Conservation (phyloP, 2,329 filamentous ascomycete species). For the Aspergillus latus region DNA sequence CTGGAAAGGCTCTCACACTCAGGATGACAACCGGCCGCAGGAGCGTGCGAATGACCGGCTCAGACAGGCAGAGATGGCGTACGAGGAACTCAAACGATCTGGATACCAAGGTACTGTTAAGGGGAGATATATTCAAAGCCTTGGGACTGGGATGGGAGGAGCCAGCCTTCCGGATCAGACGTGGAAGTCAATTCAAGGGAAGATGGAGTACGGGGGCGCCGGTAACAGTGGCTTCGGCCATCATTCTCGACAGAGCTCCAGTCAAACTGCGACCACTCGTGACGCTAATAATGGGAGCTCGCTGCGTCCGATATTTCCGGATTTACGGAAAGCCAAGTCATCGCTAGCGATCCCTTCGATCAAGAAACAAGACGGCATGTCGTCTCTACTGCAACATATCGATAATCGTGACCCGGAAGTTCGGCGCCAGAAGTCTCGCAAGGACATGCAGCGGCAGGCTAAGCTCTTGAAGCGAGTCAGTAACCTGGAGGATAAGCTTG, state of each 20-base stretch:
- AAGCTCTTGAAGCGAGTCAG: slow-evolving; percentile 61
- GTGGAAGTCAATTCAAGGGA: slow-evolving; percentile 35
- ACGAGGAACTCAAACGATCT: slow-evolving; percentile 55
- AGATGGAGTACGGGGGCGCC: slow-evolving; percentile 25
- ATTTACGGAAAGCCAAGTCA: slow-evolving; percentile 37
- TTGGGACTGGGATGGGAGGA: slow-evolving; percentile 15
- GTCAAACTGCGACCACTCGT: slow-evolving; percentile 17
- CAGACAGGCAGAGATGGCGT: slow-evolving; percentile 51
- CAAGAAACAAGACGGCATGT: slow-evolving; percentile 30
- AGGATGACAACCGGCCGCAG: slow-evolving; percentile 32
- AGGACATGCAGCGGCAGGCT: slow-evolving; percentile 57
- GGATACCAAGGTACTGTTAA: slow-evolving; percentile 49
- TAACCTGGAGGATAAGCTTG: slow-evolving; percentile 59
- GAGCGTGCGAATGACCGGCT: slow-evolving; percentile 43
- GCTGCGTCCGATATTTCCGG: slow-evolving; percentile 37
- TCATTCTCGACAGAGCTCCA: slow-evolving; percentile 20
- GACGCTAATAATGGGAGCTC: slow-evolving; percentile 21
- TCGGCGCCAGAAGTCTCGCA: slow-evolving; percentile 53
- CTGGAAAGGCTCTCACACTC: slow-evolving; percentile 47
- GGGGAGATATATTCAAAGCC: slow-evolving; percentile 30
- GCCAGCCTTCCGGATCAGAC: slow-evolving; percentile 34
- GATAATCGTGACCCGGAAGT: slow-evolving; percentile 30
- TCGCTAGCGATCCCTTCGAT: slow-evolving; percentile 32
- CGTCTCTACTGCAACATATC: slow-evolving; percentile 29
- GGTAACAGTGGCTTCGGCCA: slow-evolving; percentile 10